phyloP scores from a whole-genome alignment of 2,329 filamentous ascomycete genomes.

The Ophiostoma perfectum region DNA sequence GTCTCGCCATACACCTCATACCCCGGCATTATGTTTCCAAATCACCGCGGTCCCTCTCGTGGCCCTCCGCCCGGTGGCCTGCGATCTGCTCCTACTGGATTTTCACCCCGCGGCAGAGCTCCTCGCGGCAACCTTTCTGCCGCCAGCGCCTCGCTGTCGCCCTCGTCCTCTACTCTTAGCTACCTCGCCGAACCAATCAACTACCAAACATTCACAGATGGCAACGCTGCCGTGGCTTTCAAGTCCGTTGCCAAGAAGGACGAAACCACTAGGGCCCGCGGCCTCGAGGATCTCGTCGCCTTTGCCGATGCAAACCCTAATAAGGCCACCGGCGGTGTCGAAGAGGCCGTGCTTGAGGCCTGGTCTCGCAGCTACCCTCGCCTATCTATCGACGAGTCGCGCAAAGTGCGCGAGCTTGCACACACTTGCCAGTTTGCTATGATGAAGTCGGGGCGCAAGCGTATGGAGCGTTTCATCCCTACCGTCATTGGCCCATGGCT shows the following conservation, averaged over 20 bases:
- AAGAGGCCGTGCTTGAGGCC: slow-evolving; percentile 77
- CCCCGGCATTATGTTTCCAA: neutral
- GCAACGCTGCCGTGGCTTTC: slow-evolving; percentile 80
- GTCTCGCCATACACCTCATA: neutral
- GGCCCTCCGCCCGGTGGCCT: neutral
- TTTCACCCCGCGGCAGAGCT: neutral
- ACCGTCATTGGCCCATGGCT: slow-evolving; percentile 84
- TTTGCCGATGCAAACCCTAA: slow-evolving; percentile 51
- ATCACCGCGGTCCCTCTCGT: neutral
- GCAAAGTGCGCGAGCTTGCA: slow-evolving; percentile 79
- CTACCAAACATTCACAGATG: slow-evolving; percentile 72
- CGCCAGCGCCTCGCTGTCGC: neutral
- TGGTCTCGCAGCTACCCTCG: slow-evolving; percentile 87
- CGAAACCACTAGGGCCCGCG: slow-evolving; percentile 83
- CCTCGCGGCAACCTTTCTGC: neutral
- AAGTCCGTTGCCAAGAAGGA: slow-evolving; percentile 93
- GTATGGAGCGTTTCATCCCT: slow-evolving; percentile 74
- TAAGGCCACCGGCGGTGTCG: slow-evolving; percentile 53
- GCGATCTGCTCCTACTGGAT: neutral
- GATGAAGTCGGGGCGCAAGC: slow-evolving; percentile 63
- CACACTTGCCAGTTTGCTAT: slow-evolving; percentile 66
- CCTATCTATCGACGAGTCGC: slow-evolving; percentile 81
- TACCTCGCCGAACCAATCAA: slow-evolving; percentile 76
- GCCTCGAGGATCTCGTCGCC: slow-evolving; percentile 73
- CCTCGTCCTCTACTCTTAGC: neutral